Base-by-base conservation (phyloP, 1,139 yeast genomes). In the Pichia sorboxylosa region DNA sequence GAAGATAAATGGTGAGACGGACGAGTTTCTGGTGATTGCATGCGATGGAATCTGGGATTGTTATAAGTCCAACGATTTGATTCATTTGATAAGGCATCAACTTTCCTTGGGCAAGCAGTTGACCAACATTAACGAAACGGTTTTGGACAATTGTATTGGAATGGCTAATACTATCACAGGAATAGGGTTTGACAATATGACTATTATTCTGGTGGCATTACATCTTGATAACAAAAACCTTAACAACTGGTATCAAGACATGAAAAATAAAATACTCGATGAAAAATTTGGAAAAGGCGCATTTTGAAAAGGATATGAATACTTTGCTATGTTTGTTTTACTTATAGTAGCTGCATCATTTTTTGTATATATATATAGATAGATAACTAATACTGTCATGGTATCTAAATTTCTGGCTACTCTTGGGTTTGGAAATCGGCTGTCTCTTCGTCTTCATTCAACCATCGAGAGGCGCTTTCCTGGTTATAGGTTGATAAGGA, bases 11-110 rank as follows among this genome's bases (percentile, higher is more conserved):
- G 28, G 29, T 2, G 11, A 14, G 6, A 47, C 49, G 19, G 84
- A 82, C 24, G 85, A 78, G 46, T 79, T 78, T 45, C 45, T 77
- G 15, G 67, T 78, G 1, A 47, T 77, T 31, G 87, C 85, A 1
- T 78, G 90, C 46, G 90, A 79, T 54, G 90, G 90, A 16, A 71
- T 79, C 22, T 79, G 85, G 87, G 90, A 79, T 49, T 76, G 84
- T 42, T 78, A 72, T 53, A 70, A 69, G 35, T 75, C 76, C 42
- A 63, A 61, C 31, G 69, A 73, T 33, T 49, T 80, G 31, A 55
- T 74, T 2, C 55, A 61, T 17, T 51, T 69, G 22, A 69, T 80
- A 31, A 62, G 83, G 45, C 69, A 71, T 42, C 69, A 73, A 45
- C 54, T 79, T 31, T 60, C 68, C 1, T 47, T 69, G 26, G 84